Conservation (phyloP, 2,329 filamentous ascomycete genomes). For the Chaetomium olivaceum region DNA sequence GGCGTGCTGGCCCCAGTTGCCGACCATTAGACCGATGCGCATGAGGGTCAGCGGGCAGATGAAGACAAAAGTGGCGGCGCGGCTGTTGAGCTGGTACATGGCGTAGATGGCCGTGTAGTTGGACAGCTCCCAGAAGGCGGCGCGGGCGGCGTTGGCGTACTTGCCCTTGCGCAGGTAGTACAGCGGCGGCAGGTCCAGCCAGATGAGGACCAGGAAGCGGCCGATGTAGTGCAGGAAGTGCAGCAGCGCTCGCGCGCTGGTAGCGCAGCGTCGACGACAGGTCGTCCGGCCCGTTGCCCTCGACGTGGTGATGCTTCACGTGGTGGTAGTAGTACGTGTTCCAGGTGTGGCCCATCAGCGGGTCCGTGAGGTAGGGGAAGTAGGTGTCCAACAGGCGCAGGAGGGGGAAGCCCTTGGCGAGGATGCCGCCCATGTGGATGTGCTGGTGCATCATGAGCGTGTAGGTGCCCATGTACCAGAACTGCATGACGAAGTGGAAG, state of each 20-base stretch:
- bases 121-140: constrained; percentile 9
- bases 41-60: constrained; percentile 3
- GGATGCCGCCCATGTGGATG: constrained; percentile 14
- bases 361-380: constrained; percentile 13
- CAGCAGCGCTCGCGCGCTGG: not conserved
- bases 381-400: constrained; percentile 5
- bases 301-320: constrained; percentile 15
- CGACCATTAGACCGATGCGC: constrained; percentile 12
- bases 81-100: not conserved
- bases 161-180: constrained; percentile 10
- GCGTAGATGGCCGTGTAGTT: constrained; percentile 10
- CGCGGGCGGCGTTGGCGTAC: not conserved
- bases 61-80: not conserved
- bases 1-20: constrained; percentile 18
- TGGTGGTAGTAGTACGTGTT: constrained; percentile 17
- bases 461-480: constrained; percentile 16
- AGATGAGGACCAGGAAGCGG: constrained; percentile 5
- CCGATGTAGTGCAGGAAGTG: constrained; percentile 16
- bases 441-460: constrained; percentile 19
- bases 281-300: constrained; percentile 16
- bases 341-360: constrained; percentile 17
- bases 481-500: constrained; percentile 14
- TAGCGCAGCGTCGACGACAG: constrained; percentile 13
- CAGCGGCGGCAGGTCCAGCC: constrained; percentile 14
- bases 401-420: not conserved